Percentiles rank a stretch among this genome's conserved stretches.
Conservation (phyloP, 2,329 filamentous ascomycete genomes). For the Fusarium citri region DNA sequence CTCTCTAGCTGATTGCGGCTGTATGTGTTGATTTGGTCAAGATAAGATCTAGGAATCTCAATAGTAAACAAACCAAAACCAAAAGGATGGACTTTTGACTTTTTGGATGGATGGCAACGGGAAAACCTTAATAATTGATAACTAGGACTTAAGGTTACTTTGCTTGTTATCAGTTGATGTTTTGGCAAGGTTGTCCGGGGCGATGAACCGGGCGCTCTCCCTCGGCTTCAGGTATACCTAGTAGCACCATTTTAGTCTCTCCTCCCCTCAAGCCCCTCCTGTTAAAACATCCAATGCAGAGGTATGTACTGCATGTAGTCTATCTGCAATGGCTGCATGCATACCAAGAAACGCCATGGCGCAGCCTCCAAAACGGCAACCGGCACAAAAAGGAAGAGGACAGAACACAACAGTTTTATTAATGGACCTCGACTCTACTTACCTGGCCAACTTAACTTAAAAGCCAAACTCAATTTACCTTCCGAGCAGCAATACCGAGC, state of each 20-base stretch:
- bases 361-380: constrained; percentile 23
- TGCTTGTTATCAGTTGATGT: not conserved
- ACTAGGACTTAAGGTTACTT: not conserved
- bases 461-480: constrained; percentile 14
- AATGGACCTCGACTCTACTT: no score
- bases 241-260: constrained; percentile 9
- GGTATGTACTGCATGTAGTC: not conserved
- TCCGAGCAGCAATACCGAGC: constrained; percentile 14
- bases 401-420: not conserved
- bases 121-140: constrained; percentile 7
- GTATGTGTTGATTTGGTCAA: not conserved
- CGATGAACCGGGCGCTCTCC: constrained; percentile 10
- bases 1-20: not conserved
- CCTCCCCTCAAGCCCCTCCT: not conserved
- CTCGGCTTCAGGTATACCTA: not conserved
- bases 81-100: not conserved
- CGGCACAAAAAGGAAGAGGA: constrained; percentile 17
- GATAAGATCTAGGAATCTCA: not conserved
- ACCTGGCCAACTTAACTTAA: not conserved
- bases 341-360: constrained; percentile 23
- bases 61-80: constrained; percentile 6
- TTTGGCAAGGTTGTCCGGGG: constrained; percentile 24
- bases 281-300: constrained; percentile 11
- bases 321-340: constrained; percentile 4
- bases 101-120: not conserved